These are phyloP conservation scores for Termitomyces sp. DNA, from an alignment of 768 basidiomycete species.

Conservation along the genomic window DNA sequence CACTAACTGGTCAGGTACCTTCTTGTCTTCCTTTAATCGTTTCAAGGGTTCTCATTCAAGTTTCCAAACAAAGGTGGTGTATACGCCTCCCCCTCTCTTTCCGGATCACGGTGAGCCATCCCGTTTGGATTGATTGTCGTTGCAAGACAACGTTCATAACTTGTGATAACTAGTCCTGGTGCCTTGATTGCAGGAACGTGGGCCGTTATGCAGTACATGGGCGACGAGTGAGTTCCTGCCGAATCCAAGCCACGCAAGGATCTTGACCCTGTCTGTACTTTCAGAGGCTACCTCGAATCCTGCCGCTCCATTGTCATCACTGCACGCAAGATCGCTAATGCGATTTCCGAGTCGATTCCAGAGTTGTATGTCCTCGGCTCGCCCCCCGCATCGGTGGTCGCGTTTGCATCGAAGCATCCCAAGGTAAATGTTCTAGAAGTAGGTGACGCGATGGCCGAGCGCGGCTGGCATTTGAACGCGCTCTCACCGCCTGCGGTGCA, in stretches of 20 bases:
- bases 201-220: conserved; percentile 95
- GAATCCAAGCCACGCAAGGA: neutral
- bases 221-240: conserved; percentile 58
- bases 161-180: conserved; percentile 57
- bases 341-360: conserved; percentile 63
- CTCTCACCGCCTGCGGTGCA: conserved; percentile 82
- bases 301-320: conserved; percentile 79
- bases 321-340: conserved; percentile 62
- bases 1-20: conserved; percentile 70
- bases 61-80: conserved; percentile 56
- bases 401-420: conserved; percentile 67
- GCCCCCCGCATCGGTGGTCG: conserved; percentile 86
- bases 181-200: conserved; percentile 92
- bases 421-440: conserved; percentile 78
- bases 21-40: neutral
- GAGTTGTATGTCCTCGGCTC: conserved; percentile 88
- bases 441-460: conserved; percentile 80
- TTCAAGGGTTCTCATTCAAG: neutral
- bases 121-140: neutral
- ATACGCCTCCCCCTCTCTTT: conserved; percentile 85
- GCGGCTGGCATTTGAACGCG: conserved; percentile 92
- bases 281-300: conserved; percentile 82
- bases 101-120: conserved; percentile 73
- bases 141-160: neutral
- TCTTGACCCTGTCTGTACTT: conserved; percentile 1